Evolutionary conservation across 1,284 basidiomycete genomes (phyloP).

Genomic region (Ceratobasidium sp.): DNA sequence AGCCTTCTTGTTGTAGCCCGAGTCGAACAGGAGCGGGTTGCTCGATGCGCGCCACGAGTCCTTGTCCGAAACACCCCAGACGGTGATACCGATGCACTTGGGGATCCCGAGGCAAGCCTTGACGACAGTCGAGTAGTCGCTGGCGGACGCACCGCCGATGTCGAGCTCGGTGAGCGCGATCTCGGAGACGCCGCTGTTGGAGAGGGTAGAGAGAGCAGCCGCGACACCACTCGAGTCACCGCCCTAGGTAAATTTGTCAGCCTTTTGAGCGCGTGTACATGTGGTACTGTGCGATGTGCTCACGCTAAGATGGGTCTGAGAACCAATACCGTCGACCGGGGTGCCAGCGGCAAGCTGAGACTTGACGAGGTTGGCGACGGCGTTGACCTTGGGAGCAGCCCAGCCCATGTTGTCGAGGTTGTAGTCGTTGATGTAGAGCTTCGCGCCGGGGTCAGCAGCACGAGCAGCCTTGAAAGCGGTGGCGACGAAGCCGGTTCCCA

Average conservation of each 20-base stretch:
- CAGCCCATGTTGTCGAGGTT: conserved; percentile 6
- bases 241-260: too few relatives aligned
- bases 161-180: conserved; percentile 46
- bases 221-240: conserved; percentile 66
- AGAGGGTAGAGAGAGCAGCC: conserved; percentile 51
- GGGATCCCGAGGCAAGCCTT: conserved; percentile 22
- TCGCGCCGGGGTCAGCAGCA: conserved; percentile 33
- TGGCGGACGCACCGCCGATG: conserved; percentile 43
- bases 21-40: conserved; percentile 44
- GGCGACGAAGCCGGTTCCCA: conserved; percentile 2
- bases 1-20: conserved; percentile 44
- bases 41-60: conserved; percentile 28
- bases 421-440: conserved; percentile 40
- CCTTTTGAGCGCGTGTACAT: too few relatives aligned
- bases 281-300: too few relatives aligned
- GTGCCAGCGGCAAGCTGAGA: conserved; percentile 32
- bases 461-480: conserved; percentile 31
- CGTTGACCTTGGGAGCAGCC: conserved; percentile 41
- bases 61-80: conserved; percentile 38
- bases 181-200: conserved; percentile 42
- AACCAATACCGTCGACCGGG: conserved; percentile 44
- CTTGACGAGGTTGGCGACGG: conserved; percentile 42
- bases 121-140: conserved; percentile 20
- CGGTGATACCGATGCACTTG: conserved; percentile 39
- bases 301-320: conserved; percentile 40